These are phyloP conservation scores for Bipolaris bicolor DNA, from an alignment of 2,329 filamentous ascomycete species.

Conservation along the genomic window DNA sequence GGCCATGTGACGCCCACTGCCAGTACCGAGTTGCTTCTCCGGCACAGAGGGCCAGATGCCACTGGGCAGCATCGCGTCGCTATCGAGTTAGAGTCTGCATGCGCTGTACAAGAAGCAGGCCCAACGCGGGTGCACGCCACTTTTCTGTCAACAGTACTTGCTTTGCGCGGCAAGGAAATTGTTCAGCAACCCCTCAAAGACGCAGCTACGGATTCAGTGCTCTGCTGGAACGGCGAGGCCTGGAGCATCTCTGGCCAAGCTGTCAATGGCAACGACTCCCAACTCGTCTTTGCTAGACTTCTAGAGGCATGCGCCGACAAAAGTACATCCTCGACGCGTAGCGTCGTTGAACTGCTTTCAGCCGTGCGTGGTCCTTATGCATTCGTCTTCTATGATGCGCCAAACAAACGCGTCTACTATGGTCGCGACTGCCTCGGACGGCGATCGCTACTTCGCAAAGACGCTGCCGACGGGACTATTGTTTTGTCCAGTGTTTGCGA, in stretches of 20 bases:
- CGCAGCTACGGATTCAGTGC: conserved; percentile 62
- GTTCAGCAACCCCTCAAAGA: conserved; percentile 75
- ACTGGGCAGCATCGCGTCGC: conserved; percentile 23
- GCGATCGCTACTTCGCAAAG: conserved; percentile 72
- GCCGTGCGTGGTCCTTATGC: conserved; percentile 75
- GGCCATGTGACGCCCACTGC: conserved; percentile 31
- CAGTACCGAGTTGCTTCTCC: conserved; percentile 34
- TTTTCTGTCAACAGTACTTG: conserved; percentile 87
- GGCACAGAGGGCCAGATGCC: conserved; percentile 44
- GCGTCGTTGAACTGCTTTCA: conserved; percentile 33
- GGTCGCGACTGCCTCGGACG: conserved; percentile 87
- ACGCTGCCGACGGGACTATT: conserved; percentile 55
- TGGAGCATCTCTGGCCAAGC: conserved; percentile 71
- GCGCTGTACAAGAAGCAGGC: neutral
- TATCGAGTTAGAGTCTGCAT: conserved; percentile 9
- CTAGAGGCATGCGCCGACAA: conserved; percentile 31
- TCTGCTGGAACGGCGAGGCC: conserved; percentile 98
- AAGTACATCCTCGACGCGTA: conserved; percentile 9
- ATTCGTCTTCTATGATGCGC: conserved; percentile 79
- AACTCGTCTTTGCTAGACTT: conserved; percentile 69
- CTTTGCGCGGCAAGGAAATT: conserved; percentile 77
- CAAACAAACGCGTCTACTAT: conserved; percentile 71
- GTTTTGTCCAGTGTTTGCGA: conserved; percentile 46
- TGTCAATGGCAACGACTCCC: conserved; percentile 80
- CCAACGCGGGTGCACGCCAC: conserved; percentile 53